These are phyloP conservation scores for Lactarius quietus DNA, from an alignment of 768 basidiomycete genomes.

Conservation along the genomic window DNA sequence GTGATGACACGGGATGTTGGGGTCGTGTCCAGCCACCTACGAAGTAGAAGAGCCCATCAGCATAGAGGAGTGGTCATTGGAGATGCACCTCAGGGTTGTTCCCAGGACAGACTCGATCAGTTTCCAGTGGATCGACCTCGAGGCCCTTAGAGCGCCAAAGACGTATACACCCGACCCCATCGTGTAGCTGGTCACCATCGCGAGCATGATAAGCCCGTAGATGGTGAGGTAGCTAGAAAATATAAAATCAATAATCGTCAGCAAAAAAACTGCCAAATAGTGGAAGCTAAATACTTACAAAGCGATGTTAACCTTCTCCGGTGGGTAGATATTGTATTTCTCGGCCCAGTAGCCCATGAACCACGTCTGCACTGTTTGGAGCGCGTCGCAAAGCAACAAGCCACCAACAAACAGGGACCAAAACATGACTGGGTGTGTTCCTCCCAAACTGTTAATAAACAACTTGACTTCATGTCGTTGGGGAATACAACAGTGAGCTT, in stretches of 20 bases:
- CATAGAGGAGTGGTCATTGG: conserved; percentile 7
- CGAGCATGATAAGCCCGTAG: conserved; percentile 40
- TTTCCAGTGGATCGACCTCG: conserved; percentile 48
- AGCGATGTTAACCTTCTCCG: conserved; percentile 35
- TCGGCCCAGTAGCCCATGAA: conserved; percentile 45
- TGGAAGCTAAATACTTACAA: conserved; percentile 31
- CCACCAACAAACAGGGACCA: conserved; percentile 30
- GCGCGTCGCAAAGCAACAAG: conserved; percentile 28
- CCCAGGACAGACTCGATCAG: conserved; percentile 53
- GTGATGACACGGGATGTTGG: conserved; percentile 57
- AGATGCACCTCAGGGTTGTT: conserved; percentile 58
- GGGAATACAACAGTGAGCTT: conserved; percentile 19
- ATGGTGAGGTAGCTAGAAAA: conserved; percentile 44
- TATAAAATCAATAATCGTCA: not conserved
- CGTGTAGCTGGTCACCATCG: conserved; percentile 34
- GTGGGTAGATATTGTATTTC: conserved; percentile 36
- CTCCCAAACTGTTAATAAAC: conserved; percentile 31
- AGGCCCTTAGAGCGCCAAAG: conserved; percentile 50
- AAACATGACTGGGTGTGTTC: conserved; percentile 32
- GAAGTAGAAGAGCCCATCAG: not conserved
- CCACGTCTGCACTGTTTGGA: conserved; percentile 36
- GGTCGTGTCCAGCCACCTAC: conserved; percentile 48
- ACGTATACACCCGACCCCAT: conserved; percentile 40
- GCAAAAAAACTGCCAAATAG: not conserved
- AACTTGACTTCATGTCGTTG: conserved; percentile 30